Conservation (phyloP, 148 eudicot genomes). For the Amaranthus hypochondriacus region DNA sequence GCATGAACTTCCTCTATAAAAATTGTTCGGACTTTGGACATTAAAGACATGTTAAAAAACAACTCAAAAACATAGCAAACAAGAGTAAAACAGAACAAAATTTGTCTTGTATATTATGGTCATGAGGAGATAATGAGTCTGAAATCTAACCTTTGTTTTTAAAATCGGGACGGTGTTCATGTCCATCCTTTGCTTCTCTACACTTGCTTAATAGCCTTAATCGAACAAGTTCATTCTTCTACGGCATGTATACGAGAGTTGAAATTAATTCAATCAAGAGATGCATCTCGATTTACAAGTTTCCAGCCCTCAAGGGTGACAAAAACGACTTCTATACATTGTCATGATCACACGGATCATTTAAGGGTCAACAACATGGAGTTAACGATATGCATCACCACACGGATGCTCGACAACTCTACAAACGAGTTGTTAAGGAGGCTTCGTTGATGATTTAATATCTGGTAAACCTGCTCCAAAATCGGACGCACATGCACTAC, state of each 20-base stretch:
- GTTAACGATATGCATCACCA: slow-evolving; percentile 74
- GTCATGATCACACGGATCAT: slow-evolving; percentile 27
- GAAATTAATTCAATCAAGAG: slow-evolving; percentile 8
- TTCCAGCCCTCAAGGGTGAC: background rate
- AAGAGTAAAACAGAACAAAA: too few species aligned
- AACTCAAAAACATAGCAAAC: too few species aligned
- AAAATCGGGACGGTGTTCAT: slow-evolving; percentile 6
- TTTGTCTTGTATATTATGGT: too few species aligned
- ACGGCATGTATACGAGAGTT: background rate
- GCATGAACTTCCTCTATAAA: too few species aligned
- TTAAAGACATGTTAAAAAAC: too few species aligned
- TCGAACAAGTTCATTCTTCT: slow-evolving; percentile 5
- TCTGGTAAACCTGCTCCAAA: slow-evolving; percentile 91
- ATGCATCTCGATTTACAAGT: slow-evolving; percentile 9
- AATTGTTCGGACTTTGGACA: too few species aligned
- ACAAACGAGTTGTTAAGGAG: slow-evolving; percentile 43
- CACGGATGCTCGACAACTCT: slow-evolving; percentile 60
- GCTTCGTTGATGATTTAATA: slow-evolving; percentile 68
- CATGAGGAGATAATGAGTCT: too few species aligned
- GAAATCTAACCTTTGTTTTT: too few species aligned
- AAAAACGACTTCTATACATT: slow-evolving; percentile 21
- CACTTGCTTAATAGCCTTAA: background rate
- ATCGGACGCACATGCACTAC: slow-evolving; percentile 75
- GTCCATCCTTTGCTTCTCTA: background rate
- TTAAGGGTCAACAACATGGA: slow-evolving; percentile 74